A percentile compares a stretch with the other conserved stretches of the same genome.
Conservation (phyloP, 2,329 filamentous ascomycete genomes). For the Thyridium curvatum region DNA sequence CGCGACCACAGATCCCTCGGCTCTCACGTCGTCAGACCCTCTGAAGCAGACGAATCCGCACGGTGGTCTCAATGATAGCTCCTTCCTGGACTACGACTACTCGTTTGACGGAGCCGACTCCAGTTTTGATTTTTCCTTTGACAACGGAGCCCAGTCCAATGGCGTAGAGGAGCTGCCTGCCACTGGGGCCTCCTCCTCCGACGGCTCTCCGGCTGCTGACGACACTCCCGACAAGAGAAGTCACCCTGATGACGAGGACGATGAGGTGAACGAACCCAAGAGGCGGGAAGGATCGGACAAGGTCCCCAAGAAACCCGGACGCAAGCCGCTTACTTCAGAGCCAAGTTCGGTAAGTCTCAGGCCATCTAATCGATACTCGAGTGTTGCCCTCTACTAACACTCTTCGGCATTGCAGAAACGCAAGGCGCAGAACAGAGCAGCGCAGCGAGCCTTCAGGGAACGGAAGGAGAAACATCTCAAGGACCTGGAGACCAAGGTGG, state of each 20-base stretch:
- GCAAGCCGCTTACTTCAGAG: conserved; percentile 92
- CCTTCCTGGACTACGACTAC: conserved; percentile 77
- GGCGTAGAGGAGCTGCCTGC: no score
- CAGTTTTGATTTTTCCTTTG: conserved; percentile 68
- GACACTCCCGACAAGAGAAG: conserved; percentile 65
- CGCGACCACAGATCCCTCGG: conserved; percentile 27
- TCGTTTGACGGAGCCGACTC: conserved; percentile 64
- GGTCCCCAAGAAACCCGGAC: conserved; percentile 87
- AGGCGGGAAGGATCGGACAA: conserved; percentile 80
- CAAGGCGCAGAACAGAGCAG: conserved; percentile 92
- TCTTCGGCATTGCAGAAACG: conserved; percentile 57
- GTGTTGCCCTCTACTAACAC: conserved; percentile 15
- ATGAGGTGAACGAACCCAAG: conserved; percentile 51
- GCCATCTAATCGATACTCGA: neutral
- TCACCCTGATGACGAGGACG: conserved; percentile 65
- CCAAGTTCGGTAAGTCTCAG: conserved; percentile 82
- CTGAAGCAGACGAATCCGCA: no score
- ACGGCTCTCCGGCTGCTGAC: conserved; percentile 47
- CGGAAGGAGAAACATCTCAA: conserved; percentile 90
- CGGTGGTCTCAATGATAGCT: conserved; percentile 62
- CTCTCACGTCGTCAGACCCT: conserved; percentile 31
- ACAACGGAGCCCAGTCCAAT: conserved; percentile 45
- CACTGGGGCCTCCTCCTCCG: conserved; percentile 27
- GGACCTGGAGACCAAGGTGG: conserved; percentile 73
- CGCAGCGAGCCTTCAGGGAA: conserved; percentile 88